These are phyloP conservation scores for Nothomitra cinnamomea DNA, from an alignment of 2,329 filamentous ascomycete genomes.

Conservation along the genomic window DNA sequence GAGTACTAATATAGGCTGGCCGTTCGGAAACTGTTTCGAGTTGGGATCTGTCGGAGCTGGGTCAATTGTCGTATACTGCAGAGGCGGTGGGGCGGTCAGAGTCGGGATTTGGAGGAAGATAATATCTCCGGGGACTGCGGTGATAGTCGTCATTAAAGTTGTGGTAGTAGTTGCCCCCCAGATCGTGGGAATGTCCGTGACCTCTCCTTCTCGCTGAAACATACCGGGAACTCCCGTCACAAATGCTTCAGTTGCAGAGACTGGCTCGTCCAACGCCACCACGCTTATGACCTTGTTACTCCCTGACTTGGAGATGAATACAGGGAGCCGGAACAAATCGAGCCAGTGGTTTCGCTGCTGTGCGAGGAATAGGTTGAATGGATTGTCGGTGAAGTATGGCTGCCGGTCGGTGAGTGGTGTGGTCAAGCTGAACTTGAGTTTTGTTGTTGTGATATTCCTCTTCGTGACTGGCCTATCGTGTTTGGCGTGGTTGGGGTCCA, in stretches of 20 bases:
- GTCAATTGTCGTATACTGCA: conserved; percentile 1
- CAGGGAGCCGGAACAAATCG: background rate
- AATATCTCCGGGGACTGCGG: conserved; percentile 1
- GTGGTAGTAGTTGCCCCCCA: conserved; percentile 7
- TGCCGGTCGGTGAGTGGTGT: background rate
- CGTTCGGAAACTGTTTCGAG: conserved; percentile 4
- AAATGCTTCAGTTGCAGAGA: background rate
- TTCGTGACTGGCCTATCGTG: background rate
- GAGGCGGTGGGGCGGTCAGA: background rate
- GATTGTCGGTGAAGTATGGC: background rate
- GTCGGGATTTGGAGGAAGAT: conserved; percentile 5
- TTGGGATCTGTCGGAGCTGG: background rate
- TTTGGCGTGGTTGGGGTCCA: background rate
- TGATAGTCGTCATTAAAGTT: conserved; percentile 6
- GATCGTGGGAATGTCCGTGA: background rate
- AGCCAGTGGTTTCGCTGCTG: background rate
- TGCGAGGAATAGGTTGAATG: background rate
- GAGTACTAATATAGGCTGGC: conserved; percentile 7
- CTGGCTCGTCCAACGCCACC: background rate
- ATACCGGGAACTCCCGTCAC: background rate
- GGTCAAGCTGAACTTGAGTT: background rate
- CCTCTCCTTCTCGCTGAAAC: background rate
- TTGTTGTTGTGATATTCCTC: background rate
- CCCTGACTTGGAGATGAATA: background rate
- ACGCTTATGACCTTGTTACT: background rate